Evolutionary conservation across 2,329 filamentous ascomycete species (phyloP).

Genomic region (Penicillium hesseltinei): DNA sequence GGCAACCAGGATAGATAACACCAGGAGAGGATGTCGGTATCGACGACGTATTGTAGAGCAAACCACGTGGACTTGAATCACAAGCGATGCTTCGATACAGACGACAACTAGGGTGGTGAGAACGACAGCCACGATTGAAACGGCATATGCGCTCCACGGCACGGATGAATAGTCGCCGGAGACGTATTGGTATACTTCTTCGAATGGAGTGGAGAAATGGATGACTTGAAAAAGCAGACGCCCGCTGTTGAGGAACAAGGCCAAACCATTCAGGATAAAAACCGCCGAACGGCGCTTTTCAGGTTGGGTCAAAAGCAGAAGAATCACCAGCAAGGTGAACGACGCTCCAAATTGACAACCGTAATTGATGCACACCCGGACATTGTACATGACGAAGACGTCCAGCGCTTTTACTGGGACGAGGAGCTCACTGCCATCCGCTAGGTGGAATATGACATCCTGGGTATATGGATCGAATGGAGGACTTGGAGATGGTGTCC

Average conservation of each 20-base stretch:
- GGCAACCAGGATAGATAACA: constrained; percentile 50
- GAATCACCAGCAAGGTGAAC: constrained; percentile 61
- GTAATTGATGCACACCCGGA: constrained; percentile 61
- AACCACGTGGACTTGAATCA: constrained; percentile 64
- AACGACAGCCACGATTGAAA: constrained; percentile 50
- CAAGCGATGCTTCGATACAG: constrained; percentile 58
- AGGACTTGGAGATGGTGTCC: constrained; percentile 7
- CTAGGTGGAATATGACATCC: constrained; percentile 47
- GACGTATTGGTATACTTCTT: constrained; percentile 61
- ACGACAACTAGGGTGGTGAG: constrained; percentile 54
- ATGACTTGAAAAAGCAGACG: constrained; percentile 48
- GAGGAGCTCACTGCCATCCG: constrained; percentile 46
- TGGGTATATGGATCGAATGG: constrained; percentile 54
- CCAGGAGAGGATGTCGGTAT: constrained; percentile 49
- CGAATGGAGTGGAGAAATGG: constrained; percentile 61
- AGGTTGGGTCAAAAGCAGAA: constrained; percentile 65
- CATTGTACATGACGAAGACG: constrained; percentile 47
- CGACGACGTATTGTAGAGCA: constrained; percentile 50
- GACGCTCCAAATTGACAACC: constrained; percentile 69
- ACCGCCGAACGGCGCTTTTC: constrained; percentile 64
- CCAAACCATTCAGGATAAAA: constrained; percentile 63
- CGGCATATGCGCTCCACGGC: constrained; percentile 43
- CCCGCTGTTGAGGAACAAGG: constrained; percentile 60
- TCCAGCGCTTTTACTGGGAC: constrained; percentile 48
- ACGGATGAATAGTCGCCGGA: constrained; percentile 55